phyloP scores from a whole-genome alignment of 2,329 filamentous ascomycete species.

The Trichophyton equinum region DNA sequence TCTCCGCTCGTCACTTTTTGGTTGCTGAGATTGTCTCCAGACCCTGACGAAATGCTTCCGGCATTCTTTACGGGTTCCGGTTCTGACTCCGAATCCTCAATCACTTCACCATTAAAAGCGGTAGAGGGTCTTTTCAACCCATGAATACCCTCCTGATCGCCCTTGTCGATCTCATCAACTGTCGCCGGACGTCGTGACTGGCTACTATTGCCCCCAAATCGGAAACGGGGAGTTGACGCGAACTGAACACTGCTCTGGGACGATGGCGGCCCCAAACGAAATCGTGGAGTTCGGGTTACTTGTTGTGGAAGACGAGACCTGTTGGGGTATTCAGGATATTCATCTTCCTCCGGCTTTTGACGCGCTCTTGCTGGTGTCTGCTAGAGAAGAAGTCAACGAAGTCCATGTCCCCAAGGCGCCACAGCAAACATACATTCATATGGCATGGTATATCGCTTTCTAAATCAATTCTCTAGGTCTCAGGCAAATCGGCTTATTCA shows the following conservation, averaged over 20 bases:
- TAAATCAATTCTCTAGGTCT: not conserved
- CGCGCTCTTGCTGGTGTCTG: not conserved
- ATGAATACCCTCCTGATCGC: not conserved
- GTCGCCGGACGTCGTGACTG: not conserved
- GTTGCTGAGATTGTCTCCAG: not conserved
- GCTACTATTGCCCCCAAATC: conserved; percentile 3
- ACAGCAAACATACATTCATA: not conserved
- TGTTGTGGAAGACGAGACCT: not conserved
- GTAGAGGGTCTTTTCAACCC: not conserved
- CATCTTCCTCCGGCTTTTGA: not conserved
- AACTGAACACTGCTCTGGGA: conserved; percentile 10
- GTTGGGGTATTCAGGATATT: not conserved
- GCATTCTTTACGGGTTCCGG: not conserved
- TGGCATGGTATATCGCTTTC: not conserved
- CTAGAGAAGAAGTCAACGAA: not conserved
- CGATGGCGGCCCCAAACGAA: conserved; percentile 11
- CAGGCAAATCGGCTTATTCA: not conserved
- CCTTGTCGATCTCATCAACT: conserved; percentile 5
- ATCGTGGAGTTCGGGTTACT: conserved; percentile 8
- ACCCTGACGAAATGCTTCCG: not conserved
- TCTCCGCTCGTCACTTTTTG: conserved; percentile 12
- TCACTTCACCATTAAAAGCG: conserved; percentile 6
- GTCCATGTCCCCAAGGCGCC: not conserved
- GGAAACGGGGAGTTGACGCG: conserved; percentile 14
- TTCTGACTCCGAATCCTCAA: conserved; percentile 10